phyloP scores from a whole-genome alignment of 805 yeast species.

The Ogataea philodendri region DNA sequence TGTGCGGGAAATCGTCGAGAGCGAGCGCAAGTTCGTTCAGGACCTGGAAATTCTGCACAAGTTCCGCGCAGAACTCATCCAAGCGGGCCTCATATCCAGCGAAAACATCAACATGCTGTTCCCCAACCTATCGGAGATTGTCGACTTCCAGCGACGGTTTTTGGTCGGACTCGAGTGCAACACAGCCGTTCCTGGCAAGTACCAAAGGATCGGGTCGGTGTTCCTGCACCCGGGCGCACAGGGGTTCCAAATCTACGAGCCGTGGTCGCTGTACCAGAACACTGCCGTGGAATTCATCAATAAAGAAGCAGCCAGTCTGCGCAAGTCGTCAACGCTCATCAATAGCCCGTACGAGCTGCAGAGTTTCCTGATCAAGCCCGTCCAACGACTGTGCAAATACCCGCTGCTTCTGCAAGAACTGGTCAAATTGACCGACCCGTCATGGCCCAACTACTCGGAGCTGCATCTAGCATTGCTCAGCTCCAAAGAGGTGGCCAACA shows the following conservation, averaged over 20 bases:
- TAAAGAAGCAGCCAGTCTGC: constrained; percentile 57
- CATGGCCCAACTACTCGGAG: constrained; percentile 60
- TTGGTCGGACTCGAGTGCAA: constrained; percentile 88
- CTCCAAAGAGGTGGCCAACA: constrained; percentile 79
- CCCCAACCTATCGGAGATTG: constrained; percentile 78
- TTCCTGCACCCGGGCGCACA: constrained; percentile 77
- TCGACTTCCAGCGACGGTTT: constrained; percentile 90
- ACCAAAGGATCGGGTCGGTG: constrained; percentile 85
- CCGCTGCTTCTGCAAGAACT: constrained; percentile 80
- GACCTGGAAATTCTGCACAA: constrained; percentile 74
- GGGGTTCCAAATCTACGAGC: constrained; percentile 85
- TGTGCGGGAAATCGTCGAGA: constrained; percentile 77
- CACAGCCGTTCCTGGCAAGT: constrained; percentile 65
- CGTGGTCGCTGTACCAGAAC: constrained; percentile 90
- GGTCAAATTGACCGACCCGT: constrained; percentile 57
- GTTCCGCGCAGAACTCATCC: constrained; percentile 66
- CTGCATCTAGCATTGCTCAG: constrained; percentile 66
- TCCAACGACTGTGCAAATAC: constrained; percentile 93
- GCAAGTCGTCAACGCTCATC: constrained; percentile 54
- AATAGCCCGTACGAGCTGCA: constrained; percentile 89
- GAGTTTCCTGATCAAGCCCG: constrained; percentile 86
- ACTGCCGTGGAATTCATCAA: constrained; percentile 80
- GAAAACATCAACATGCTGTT: constrained; percentile 80
- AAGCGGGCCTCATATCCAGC: constrained; percentile 64
- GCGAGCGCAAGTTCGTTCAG: constrained; percentile 90